These are phyloP conservation scores for Prunus kanzakura DNA, from an alignment of 306 rosid species.

Conservation along the genomic window DNA sequence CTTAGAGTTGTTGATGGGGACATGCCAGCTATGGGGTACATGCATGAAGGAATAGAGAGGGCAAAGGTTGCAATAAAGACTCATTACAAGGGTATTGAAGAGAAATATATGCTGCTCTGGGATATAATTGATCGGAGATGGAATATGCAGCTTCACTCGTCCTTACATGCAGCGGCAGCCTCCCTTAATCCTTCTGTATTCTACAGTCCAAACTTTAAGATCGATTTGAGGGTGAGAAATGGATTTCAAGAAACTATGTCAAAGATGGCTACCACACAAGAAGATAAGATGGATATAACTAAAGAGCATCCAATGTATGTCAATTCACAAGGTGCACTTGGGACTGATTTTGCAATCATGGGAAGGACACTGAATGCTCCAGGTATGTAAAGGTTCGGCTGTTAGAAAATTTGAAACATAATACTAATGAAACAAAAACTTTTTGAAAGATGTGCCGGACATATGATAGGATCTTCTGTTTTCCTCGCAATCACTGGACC, in stretches of 20 bases:
- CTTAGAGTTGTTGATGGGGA: conserved; percentile 70
- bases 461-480: not conserved
- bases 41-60: conserved; percentile 60
- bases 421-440: not conserved
- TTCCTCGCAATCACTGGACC: not conserved
- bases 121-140: conserved; percentile 59
- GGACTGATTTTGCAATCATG: conserved; percentile 59
- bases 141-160: conserved; percentile 56
- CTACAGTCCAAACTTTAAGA: conserved; percentile 49
- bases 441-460: not conserved
- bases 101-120: conserved; percentile 54
- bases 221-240: conserved; percentile 49
- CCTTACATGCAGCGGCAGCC: conserved; percentile 70
- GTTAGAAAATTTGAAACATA: not conserved
- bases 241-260: conserved; percentile 68
- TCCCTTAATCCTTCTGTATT: conserved; percentile 64
- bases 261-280: conserved; percentile 43
- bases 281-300: conserved; percentile 51
- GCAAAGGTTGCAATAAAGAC: conserved; percentile 47
- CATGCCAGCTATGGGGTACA: conserved; percentile 72
- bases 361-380: conserved; percentile 72
- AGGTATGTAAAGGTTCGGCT: conserved; percentile 38
- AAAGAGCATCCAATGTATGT: conserved; percentile 58
- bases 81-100: conserved; percentile 55
- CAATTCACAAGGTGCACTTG: conserved; percentile 69